Evolutionary conservation across 768 basidiomycete species (phyloP), one percentile per base, ranked within the genome.

Genomic region (Hypholoma sublateritium): DNA sequence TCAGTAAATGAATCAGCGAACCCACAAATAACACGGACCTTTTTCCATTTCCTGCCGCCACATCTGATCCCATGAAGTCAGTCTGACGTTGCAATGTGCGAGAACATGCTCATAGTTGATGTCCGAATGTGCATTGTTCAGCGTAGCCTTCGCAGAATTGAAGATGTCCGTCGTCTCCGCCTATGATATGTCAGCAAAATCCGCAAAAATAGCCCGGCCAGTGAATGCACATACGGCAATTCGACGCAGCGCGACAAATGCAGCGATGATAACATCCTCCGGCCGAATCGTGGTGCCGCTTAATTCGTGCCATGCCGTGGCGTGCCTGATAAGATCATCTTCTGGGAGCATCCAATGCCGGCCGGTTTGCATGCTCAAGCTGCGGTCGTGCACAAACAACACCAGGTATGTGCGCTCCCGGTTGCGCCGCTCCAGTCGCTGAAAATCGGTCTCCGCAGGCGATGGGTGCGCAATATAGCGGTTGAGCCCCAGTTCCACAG

Each of bases 301-400:
- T 37, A 78, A 77, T 66, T 84, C 80, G 67, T 92, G 91, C 91
- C 92, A 94, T 21, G 76, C 79, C 36, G 69, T 72, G 4, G 88
- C 81, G 63, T 88, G 79, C 58, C 87, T 80, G 57, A 93, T 81
- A 56, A 92, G 78, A 53, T 92, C 89, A 65, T 90, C 89, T 75
- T 93, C 91, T 8, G 88, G 89, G 17, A 94, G 79, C 92, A 93
- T 93, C 90, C 90, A 93, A 58, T 84, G 85, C 42, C 88, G 79
- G 47, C 91, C 92, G 1, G 91, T 93, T 70, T 93, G 91, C 70
- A 88, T 92, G 72, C 87, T 89, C 45, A 93, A 78, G 65, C 88
- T 90, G 53, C 91, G 86, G 70, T 94, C 91, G 65, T 94, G 92
- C 42, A 91, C 86, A 64, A 89, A 94, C 13, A 94, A 72, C 13